Evolutionary conservation across 2,329 filamentous ascomycete genomes (phyloP).

Genomic region (Colletotrichum cereale): DNA sequence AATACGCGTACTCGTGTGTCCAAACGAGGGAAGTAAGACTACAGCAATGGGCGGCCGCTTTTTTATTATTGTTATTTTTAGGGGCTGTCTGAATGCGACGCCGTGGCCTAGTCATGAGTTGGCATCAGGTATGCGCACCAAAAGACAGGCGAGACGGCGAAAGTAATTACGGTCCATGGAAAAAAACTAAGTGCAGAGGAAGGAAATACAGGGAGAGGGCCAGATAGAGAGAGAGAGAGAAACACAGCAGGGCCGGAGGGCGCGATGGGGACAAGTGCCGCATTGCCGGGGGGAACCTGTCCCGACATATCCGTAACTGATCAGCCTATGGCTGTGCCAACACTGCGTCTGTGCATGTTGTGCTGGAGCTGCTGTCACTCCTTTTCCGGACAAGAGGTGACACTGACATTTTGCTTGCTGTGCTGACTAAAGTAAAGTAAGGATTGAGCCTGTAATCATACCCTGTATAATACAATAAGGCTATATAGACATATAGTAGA

Average conservation of each 20-base stretch:
- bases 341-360: background rate
- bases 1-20: background rate
- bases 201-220: background rate
- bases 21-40: background rate
- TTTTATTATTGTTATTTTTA: background rate
- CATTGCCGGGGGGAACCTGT: conserved; percentile 6
- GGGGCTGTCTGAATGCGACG: background rate
- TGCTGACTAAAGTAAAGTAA: background rate
- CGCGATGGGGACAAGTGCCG: conserved; percentile 24
- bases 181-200: conserved; percentile 1
- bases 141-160: conserved; percentile 1
- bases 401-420: background rate
- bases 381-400: background rate
- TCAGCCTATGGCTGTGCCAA: background rate
- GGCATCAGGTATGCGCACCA: conserved; percentile 5
- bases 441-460: background rate
- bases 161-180: background rate
- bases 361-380: background rate
- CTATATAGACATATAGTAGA: too few species aligned
- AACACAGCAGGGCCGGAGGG: background rate
- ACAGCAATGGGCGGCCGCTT: conserved; percentile 1
- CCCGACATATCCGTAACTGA: too few species aligned
- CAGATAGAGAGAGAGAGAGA: background rate
- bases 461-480: background rate
- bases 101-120: background rate